Conservation (phyloP, 352 stramenopile genomes). For the Phytophthora podocarpi region DNA sequence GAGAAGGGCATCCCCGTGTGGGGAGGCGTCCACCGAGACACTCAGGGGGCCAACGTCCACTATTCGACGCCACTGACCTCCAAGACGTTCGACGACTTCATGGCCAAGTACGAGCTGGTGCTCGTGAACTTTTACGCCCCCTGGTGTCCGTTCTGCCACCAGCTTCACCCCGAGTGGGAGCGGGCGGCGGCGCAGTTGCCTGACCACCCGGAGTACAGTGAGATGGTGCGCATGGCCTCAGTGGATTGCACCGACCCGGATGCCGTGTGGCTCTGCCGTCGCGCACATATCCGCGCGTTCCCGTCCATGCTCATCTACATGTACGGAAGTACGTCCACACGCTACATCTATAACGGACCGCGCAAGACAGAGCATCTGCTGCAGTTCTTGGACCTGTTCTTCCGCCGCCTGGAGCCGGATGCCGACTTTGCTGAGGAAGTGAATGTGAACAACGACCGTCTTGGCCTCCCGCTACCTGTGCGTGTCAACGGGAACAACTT, state of each 20-base stretch:
- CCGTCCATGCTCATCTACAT: conserved; percentile 91
- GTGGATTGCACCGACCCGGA: conserved; percentile 81
- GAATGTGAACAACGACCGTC: conserved; percentile 54
- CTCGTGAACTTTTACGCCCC: conserved; percentile 87
- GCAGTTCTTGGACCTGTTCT: conserved; percentile 86
- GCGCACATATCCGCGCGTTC: conserved; percentile 75
- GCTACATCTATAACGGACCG: conserved; percentile 85
- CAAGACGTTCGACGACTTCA: conserved; percentile 77
- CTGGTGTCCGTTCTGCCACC: conserved; percentile 80
- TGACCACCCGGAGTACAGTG: conserved; percentile 79
- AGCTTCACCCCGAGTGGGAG: conserved; percentile 82
- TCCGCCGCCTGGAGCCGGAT: conserved; percentile 76
- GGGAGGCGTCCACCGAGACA: conserved; percentile 58
- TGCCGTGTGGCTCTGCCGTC: conserved; percentile 66
- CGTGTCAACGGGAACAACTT: conserved; percentile 66
- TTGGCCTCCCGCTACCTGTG: conserved; percentile 52
- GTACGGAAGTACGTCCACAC: conserved; percentile 76
- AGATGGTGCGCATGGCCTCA: conserved; percentile 79
- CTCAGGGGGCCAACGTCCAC: conserved; percentile 55
- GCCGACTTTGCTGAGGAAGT: conserved; percentile 85
- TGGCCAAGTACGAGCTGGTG: conserved; percentile 86
- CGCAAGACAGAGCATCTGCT: conserved; percentile 74
- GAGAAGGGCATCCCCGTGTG: conserved; percentile 65
- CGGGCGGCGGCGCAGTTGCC: conserved; percentile 67
- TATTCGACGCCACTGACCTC: conserved; percentile 75